phyloP scores from a whole-genome alignment of 768 basidiomycete genomes.

The Calocera cornea region DNA sequence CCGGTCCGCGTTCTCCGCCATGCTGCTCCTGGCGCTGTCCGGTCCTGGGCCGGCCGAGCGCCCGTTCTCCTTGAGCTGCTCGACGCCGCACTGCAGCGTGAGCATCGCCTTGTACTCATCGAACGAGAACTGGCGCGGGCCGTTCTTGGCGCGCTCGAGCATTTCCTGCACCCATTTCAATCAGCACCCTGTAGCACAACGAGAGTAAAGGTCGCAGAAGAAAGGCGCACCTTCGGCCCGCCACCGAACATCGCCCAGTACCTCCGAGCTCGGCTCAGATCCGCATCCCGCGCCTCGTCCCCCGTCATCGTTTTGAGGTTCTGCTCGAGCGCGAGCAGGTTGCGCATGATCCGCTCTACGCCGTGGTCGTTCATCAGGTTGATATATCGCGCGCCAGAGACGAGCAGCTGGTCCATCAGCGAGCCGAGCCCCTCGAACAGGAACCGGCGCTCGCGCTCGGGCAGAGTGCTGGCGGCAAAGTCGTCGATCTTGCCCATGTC shows the following conservation, averaged over 20 bases:
- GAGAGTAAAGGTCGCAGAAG: background rate
- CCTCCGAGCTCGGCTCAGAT: constrained; percentile 60
- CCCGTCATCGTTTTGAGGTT: constrained; percentile 62
- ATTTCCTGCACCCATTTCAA: constrained; percentile 51
- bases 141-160: constrained; percentile 52
- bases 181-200: too few relatives aligned
- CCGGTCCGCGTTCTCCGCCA: constrained; percentile 31
- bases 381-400: constrained; percentile 59
- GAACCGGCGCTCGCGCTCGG: constrained; percentile 53
- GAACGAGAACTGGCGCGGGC: constrained; percentile 53
- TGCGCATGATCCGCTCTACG: constrained; percentile 73
- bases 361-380: constrained; percentile 58
- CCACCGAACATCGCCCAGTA: constrained; percentile 71
- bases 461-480: constrained; percentile 45
- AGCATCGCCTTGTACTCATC: constrained; percentile 90
- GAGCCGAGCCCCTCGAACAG: constrained; percentile 73
- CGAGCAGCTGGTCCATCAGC: constrained; percentile 71
- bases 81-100: constrained; percentile 75
- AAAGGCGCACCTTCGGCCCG: constrained; percentile 51
- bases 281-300: constrained; percentile 43
- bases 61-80: constrained; percentile 27
- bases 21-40: constrained; percentile 1
- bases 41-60: constrained; percentile 6
- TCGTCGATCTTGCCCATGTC: constrained; percentile 70
- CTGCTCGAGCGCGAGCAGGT: constrained; percentile 85